Base-by-base conservation (phyloP, 2,329 filamentous ascomycete species). In the Ophiobolus disseminans region DNA sequence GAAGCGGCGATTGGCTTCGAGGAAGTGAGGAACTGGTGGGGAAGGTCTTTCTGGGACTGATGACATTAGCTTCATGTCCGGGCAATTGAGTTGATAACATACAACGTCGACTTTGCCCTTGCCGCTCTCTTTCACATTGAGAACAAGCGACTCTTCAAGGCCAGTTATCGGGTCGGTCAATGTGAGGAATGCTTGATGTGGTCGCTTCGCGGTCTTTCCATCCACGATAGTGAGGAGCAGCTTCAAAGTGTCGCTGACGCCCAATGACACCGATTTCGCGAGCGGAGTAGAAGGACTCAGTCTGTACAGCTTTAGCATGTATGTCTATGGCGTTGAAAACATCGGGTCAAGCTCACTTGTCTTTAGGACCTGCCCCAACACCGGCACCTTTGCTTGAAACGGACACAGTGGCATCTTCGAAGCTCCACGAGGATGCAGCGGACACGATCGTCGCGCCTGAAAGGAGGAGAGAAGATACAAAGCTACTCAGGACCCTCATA, bases 111-210 rank as follows among this genome's bases (percentile, higher is more conserved):
- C 81, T 45, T 86, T 86, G 17, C 84, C 91, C 77, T 96, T 96
- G 60, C 94, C 94, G 65, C 82, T 91, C 8, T 94, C 89, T 78
- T 96, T 96, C 38, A 96, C 78, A 9, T 78, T 86, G 63, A 99
- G 81, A 1, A 91, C 86, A 66, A 93, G 96, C 1, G 92, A 91
- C 19, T 91, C 87, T 74, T 97, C 92, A 37, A 99, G 80, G 26
- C 90, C 90, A 9, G 86, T 87, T 10, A 80, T 77, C 9, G 82
- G 78, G 62, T 97, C 91, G 63, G 84, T 86, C 48, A 99, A 76
- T 13, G 94, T 81, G 44, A 99, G 81, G 78, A 97, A 97, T 5
- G 91, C 91, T 76, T 99, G 94, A 75, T 99, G 94, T 62, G 94
- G 91, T 58, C 89, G 86, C 80, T 91, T 93, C 37, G 84, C 82